A percentile compares a stretch with the other conserved stretches of the same genome.
Evolutionary conservation across 1,139 yeast species (phyloP).

Genomic region (Sugiyamaella novakii): DNA sequence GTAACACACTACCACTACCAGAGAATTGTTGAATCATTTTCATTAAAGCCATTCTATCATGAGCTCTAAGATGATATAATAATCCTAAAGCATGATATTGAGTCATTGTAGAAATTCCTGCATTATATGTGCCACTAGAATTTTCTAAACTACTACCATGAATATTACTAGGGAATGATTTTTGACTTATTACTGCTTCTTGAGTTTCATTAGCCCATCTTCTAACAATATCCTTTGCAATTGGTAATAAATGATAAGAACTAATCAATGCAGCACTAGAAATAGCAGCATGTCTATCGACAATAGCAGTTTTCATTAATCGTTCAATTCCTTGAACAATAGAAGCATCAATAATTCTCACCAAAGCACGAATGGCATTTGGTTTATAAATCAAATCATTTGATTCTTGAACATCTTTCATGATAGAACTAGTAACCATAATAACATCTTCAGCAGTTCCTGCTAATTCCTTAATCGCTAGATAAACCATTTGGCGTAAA

Average conservation of each 20-base stretch:
- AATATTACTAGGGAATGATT: conserved; percentile 55
- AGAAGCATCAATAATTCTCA: conserved; percentile 86
- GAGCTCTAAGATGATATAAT: conserved; percentile 82
- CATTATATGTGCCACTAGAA: conserved; percentile 42
- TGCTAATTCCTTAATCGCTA: conserved; percentile 89
- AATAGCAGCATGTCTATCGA: conserved; percentile 83
- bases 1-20: conserved; percentile 42
- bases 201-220: conserved; percentile 93
- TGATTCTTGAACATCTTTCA: conserved; percentile 90
- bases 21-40: conserved; percentile 83
- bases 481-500: conserved; percentile 88
- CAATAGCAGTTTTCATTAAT: conserved; percentile 87
- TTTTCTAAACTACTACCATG: conserved; percentile 23
- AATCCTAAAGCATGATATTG: conserved; percentile 96
- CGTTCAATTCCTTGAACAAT: conserved; percentile 95
- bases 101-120: conserved; percentile 60
- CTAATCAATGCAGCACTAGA: conserved; percentile 92
- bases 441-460: conserved; percentile 85
- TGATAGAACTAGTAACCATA: conserved; percentile 96
- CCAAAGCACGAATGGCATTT: conserved; percentile 89
- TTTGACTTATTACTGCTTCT: conserved; percentile 76
- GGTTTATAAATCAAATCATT: conserved; percentile 88
- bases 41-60: conserved; percentile 91
- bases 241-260: conserved; percentile 85
- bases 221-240: conserved; percentile 87